Percentiles rank a stretch among this genome's conserved stretches.
Conservation (phyloP, 2,329 filamentous ascomycete genomes). For the Talaromyces sp. region DNA sequence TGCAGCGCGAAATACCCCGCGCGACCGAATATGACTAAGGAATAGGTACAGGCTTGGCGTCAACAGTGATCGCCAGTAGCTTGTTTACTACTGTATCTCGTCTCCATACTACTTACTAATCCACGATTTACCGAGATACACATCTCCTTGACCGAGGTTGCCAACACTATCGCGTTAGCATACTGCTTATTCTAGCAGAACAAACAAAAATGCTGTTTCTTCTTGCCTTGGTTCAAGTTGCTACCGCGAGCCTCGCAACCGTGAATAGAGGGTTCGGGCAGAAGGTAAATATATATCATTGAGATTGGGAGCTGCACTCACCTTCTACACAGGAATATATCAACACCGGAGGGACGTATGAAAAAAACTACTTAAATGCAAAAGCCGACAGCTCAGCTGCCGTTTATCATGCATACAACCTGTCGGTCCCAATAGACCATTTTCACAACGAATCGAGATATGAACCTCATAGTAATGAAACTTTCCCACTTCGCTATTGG, state of each 20-base stretch:
- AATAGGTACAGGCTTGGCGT: not conserved
- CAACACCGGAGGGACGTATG: not conserved
- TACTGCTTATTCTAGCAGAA: not conserved
- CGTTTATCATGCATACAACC: conserved; percentile 46
- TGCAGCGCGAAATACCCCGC: not conserved
- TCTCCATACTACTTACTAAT: not conserved
- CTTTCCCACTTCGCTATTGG: conserved; percentile 73
- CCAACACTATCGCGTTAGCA: not conserved
- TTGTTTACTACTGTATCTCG: not conserved
- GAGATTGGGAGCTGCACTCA: not conserved
- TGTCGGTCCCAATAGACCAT: conserved; percentile 65
- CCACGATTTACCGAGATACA: not conserved
- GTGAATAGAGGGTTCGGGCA: not conserved
- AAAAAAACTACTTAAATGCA: not conserved
- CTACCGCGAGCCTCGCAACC: conserved; percentile 3
- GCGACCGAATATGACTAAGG: not conserved
- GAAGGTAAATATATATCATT: not conserved
- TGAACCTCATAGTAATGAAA: conserved; percentile 65
- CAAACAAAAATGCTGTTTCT: conserved; percentile 5
- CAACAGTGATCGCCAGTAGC: not conserved
- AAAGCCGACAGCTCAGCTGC: not conserved
- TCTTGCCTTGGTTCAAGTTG: conserved; percentile 5
- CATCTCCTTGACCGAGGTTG: not conserved
- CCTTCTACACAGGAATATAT: not conserved
- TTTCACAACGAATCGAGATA: conserved; percentile 76